Evolutionary conservation across 2,329 filamentous ascomycete genomes (phyloP), one percentile per base, ranked within the genome.

Genomic region (Pseudocercospora eumusae): DNA sequence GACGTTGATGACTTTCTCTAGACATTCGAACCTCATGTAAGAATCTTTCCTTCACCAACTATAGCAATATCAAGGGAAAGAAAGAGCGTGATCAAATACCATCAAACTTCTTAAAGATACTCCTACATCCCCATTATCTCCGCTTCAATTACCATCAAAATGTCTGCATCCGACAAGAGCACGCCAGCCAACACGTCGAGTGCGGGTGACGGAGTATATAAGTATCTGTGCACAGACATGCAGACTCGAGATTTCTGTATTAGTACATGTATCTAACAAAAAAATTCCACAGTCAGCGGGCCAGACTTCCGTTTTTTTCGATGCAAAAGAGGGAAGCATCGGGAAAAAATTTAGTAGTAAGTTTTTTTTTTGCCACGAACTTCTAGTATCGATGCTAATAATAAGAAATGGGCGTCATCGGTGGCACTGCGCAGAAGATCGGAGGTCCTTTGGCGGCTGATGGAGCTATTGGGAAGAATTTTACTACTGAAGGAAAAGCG

Each of bases 371-470:
- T n/a, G n/a, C n/a, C n/a, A n/a, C n/a, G n/a, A n/a, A n/a, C n/a
- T n/a, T n/a, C n/a, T n/a, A n/a, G n/a, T n/a, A n/a, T n/a, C n/a
- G n/a, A n/a, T n/a, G n/a, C n/a, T n/a, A n/a, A n/a, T n/a, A n/a
- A n/a, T n/a, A n/a, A n/a, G n/a, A n/a, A n/a, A n/a, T n/a, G n/a
- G 47, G 47, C 21, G 47, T 25, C 15, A 60, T 63, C 25, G 60
- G 60, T 6, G 36, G 47, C 20, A 27, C 33, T 18, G 60, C 55
- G 0, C 47, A 62, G 45, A 45, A 54, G 21, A 52, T 62, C 11
- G 60, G 60, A 1, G 59, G 59, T 20, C 54, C 59, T 7, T 61
- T 61, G 23, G 59, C 59, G 10, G 54, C 59, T 25, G 59, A 61
- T 9, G 59, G 54, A 15, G 56, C 40, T 7, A 50, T 62, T 21